Base-by-base conservation (phyloP, 2,329 filamentous ascomycete species). In the Neoscytalidium dimidiatum region DNA sequence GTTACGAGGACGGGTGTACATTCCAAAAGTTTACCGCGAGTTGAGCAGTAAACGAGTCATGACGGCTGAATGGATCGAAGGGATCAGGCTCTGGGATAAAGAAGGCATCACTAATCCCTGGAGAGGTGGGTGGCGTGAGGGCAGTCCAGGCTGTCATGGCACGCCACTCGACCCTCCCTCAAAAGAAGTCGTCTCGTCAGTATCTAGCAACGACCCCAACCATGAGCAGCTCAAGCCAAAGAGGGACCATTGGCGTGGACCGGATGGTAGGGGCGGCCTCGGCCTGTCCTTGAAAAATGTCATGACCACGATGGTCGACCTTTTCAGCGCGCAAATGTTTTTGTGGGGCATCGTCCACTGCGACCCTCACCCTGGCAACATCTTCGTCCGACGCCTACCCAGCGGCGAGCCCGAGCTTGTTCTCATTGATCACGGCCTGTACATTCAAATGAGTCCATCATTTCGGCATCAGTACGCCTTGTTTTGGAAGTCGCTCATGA, bases 311-410 rank as follows among this genome's bases (percentile, higher is more conserved):
- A 97, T 98, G 88, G 87, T 97, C 57, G 94, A 97, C 75, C 85
- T 98, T 35, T 99, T 98, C 82, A 92, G 90, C n/a, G 94, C 92
- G 2, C 94, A 98, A 75, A 98, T 98, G 85, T 99, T 97, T 82
- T 90, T 96, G 69, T 98, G 92, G 92, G 95, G 95, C 13, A 86
- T 92, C 48, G 92, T 98, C 0, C 94, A 99, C 81, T 97, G 94
- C 79, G 95, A 99, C 76, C 95, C 95, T 9, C 95, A 99, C 74
- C 95, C 95, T 1, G 94, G 94, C 29, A 99, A 99, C 79, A 95
- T 98, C 76, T 97, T 99, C 80, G 90, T 98, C 73, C 90, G 95
- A 8, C 90, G 95, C 8, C 83, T 92, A 17, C 91, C 93, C 1
- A 89, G 85, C 48, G 94, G 94, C n/a, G 85, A 88, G 48, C 85